Evolutionary conservation across 257 asterid genomes (phyloP).

Genomic region (Solanum bulbocastanum): DNA sequence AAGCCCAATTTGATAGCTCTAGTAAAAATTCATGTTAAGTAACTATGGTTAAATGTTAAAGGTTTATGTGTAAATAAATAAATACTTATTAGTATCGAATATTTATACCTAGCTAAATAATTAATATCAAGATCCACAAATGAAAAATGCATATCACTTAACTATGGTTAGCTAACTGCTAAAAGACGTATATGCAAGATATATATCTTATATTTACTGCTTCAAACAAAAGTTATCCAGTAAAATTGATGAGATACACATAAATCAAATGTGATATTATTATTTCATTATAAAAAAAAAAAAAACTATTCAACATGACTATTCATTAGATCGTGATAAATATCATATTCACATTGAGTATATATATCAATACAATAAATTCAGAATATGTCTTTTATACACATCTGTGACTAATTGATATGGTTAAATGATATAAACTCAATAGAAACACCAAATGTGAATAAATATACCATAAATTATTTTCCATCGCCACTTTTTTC

Average conservation of each 20-base stretch:
- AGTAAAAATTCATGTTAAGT: background rate
- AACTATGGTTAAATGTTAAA: too few relatives aligned
- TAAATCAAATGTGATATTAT: background rate
- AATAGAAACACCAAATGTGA: background rate
- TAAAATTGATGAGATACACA: background rate
- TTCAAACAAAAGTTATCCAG: background rate
- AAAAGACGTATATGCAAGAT: background rate
- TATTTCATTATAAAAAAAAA: background rate
- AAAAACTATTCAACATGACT: background rate
- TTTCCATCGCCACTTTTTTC: accelerated
- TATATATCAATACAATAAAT: background rate
- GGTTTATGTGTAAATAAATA: background rate
- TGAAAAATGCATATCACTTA: background rate
- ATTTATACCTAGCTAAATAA: too few relatives aligned
- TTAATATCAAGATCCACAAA: too few relatives aligned
- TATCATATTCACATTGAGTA: background rate
- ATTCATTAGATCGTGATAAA: background rate
- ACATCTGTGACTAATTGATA: too few relatives aligned
- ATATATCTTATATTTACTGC: background rate
- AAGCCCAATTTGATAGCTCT: too few relatives aligned
- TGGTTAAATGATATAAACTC: background rate
- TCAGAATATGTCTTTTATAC: background rate
- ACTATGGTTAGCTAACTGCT: background rate
- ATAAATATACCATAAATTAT: too few relatives aligned
- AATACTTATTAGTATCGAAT: too few relatives aligned